A percentile compares a stretch with the other conserved stretches of the same genome.
Evolutionary conservation across 176 grass and related monocot genomes (phyloP).

Genomic region (Puya raimondii): DNA sequence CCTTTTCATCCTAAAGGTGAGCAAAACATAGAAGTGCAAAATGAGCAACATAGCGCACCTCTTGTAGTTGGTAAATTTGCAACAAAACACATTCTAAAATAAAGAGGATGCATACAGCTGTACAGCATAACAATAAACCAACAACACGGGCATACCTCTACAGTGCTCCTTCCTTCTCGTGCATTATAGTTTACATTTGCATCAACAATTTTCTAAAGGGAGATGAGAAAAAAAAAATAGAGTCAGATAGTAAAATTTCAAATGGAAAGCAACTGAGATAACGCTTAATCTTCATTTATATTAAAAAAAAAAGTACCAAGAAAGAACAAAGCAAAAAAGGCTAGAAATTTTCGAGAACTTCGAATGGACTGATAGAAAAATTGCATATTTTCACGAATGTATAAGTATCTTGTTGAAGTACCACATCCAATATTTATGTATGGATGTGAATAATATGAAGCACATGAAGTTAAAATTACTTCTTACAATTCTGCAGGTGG

Average conservation of each 20-base stretch:
- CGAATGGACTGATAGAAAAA: too few relatives aligned
- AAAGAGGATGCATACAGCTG: background rate
- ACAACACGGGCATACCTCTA: slow-evolving; percentile 38
- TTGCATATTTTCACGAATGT: too few relatives aligned
- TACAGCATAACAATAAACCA: background rate
- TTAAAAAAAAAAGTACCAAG: background rate
- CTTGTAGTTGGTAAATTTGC: background rate
- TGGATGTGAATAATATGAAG: too few relatives aligned
- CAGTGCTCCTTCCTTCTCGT: slow-evolving; percentile 76
- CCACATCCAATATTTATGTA: too few relatives aligned
- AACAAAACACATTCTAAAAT: background rate
- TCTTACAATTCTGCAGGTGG: too few relatives aligned
- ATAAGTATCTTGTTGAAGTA: too few relatives aligned
- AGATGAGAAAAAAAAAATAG: background rate
- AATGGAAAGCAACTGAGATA: background rate
- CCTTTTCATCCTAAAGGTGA: background rate
- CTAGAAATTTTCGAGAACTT: background rate
- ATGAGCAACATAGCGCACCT: background rate
- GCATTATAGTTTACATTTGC: slow-evolving; percentile 86
- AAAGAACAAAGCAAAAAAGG: background rate
- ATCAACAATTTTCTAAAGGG: slow-evolving; percentile 68
- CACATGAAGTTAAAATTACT: too few relatives aligned
- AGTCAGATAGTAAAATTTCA: background rate
- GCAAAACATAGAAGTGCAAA: background rate
- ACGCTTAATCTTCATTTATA: too few relatives aligned